Evolutionary conservation across 345 rosid species (phyloP).

Genomic region (Dipteronia dyeriana): DNA sequence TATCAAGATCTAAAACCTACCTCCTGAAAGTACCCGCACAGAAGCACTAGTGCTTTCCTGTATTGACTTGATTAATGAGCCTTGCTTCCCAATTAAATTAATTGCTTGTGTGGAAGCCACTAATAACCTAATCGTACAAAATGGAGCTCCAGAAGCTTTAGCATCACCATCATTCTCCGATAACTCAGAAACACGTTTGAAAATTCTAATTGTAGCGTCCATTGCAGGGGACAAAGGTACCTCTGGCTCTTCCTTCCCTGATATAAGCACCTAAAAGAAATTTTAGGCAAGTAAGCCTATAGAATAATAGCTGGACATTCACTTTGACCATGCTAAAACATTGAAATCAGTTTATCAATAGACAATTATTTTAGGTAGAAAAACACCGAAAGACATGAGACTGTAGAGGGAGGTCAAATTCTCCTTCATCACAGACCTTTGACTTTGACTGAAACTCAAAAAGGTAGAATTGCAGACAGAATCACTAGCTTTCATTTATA

Average conservation of each 20-base stretch:
- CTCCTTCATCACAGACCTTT: background rate
- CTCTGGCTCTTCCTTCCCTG: slow-evolving; percentile 66
- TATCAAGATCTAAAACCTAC: slow-evolving; percentile 42
- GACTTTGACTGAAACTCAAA: background rate
- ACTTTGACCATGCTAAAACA: background rate
- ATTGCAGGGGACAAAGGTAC: slow-evolving; percentile 55
- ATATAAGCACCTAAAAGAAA: slow-evolving; percentile 47
- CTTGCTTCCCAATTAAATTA: slow-evolving; percentile 90
- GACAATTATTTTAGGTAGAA: background rate
- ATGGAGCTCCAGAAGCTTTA: slow-evolving; percentile 31
- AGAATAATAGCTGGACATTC: background rate
- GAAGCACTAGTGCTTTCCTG: slow-evolving; percentile 80
- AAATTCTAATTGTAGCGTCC: slow-evolving; percentile 55
- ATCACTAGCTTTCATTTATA: background rate
- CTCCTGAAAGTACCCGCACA: slow-evolving; percentile 75
- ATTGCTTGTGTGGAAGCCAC: slow-evolving; percentile 89
- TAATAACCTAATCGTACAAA: slow-evolving; percentile 66
- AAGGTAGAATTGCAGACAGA: background rate
- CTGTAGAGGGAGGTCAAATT: background rate
- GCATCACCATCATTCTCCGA: slow-evolving; percentile 39
- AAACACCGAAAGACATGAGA: background rate
- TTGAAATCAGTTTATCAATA: background rate
- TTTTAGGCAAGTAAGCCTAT: background rate
- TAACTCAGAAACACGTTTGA: slow-evolving; percentile 49
- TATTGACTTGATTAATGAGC: slow-evolving; percentile 75